Conservation (phyloP, 306 rosid species). For the Inga leiocalycina region DNA sequence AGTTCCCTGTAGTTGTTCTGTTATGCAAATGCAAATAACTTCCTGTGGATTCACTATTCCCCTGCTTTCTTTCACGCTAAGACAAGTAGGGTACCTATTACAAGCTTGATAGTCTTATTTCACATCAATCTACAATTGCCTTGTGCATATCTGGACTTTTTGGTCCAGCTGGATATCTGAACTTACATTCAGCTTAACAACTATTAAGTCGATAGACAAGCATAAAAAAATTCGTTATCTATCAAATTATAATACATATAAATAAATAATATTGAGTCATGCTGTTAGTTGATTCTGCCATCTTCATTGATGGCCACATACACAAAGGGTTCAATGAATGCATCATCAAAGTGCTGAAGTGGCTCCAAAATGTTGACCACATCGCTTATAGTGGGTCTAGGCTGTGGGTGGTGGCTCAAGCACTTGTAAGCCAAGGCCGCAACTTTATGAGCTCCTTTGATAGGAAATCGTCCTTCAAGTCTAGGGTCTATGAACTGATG, state of each 20-base stretch:
- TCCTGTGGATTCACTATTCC: neutral
- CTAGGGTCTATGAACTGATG: conserved; percentile 51
- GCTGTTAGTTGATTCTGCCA: neutral
- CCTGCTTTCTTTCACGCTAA: neutral
- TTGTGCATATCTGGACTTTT: conserved; percentile 25
- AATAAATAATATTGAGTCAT: neutral
- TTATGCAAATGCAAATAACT: neutral
- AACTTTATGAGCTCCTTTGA: conserved; percentile 59
- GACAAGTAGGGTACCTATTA: neutral
- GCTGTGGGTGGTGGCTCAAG: conserved; percentile 63
- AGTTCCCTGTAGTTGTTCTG: neutral
- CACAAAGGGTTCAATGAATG: conserved; percentile 60
- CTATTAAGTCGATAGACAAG: conserved; percentile 13
- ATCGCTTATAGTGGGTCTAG: conserved; percentile 67
- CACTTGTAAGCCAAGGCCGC: conserved; percentile 66
- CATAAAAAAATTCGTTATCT: conserved; percentile 2
- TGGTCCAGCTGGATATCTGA: conserved; percentile 2
- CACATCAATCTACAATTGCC: conserved; percentile 15
- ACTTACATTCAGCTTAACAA: conserved; percentile 8
- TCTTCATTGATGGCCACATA: conserved; percentile 59
- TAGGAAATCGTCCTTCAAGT: conserved; percentile 69
- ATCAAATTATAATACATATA: neutral
- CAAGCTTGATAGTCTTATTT: neutral
- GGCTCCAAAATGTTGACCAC: conserved; percentile 68
- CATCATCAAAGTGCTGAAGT: conserved; percentile 59